phyloP scores from a whole-genome alignment of 1,284 basidiomycete species.

The Laetiporus sulphureus region DNA sequence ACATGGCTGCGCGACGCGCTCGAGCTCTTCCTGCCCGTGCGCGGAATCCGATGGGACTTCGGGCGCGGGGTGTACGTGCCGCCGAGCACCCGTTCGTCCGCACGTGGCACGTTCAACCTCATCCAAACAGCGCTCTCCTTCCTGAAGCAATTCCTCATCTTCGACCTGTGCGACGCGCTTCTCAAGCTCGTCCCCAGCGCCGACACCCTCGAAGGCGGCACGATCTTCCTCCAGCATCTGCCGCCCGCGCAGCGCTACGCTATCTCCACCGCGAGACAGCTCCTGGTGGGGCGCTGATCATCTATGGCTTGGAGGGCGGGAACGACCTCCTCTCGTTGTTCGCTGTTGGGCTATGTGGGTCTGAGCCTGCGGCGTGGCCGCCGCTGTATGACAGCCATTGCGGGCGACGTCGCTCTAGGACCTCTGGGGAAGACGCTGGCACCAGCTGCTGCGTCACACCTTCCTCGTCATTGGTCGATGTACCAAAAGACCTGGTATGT shows the following conservation, averaged over 20 bases:
- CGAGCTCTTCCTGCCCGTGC: constrained; percentile 46
- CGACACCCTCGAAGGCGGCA: constrained; percentile 46
- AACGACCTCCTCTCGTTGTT: constrained; percentile 56
- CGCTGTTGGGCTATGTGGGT: constrained; percentile 46
- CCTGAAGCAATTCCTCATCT: constrained; percentile 40
- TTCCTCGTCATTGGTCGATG: constrained; percentile 67
- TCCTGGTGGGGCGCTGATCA: constrained; percentile 47
- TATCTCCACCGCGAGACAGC: constrained; percentile 52
- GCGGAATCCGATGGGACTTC: constrained; percentile 64
- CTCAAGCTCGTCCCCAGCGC: constrained; percentile 62
- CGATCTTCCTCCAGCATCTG: constrained; percentile 53
- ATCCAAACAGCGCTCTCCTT: constrained; percentile 45
- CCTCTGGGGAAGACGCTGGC: constrained; percentile 72
- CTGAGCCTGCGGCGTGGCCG: constrained; percentile 58
- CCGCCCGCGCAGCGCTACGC: constrained; percentile 43
- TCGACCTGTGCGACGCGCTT: constrained; percentile 54
- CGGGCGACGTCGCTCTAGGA: constrained; percentile 53
- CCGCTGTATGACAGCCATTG: constrained; percentile 66
- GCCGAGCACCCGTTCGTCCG: constrained; percentile 37
- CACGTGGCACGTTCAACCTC: constrained; percentile 44
- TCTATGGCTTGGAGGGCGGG: constrained; percentile 57
- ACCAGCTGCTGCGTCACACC: constrained; percentile 62
- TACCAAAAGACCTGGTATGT: constrained; percentile 72
- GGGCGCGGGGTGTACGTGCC: constrained; percentile 52
- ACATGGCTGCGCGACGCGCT: constrained; percentile 39